Evolutionary conservation across 75 land plant genomes (phyloP), one percentile per base, ranked within the genome.

Genomic region (Pinus taeda): DNA sequence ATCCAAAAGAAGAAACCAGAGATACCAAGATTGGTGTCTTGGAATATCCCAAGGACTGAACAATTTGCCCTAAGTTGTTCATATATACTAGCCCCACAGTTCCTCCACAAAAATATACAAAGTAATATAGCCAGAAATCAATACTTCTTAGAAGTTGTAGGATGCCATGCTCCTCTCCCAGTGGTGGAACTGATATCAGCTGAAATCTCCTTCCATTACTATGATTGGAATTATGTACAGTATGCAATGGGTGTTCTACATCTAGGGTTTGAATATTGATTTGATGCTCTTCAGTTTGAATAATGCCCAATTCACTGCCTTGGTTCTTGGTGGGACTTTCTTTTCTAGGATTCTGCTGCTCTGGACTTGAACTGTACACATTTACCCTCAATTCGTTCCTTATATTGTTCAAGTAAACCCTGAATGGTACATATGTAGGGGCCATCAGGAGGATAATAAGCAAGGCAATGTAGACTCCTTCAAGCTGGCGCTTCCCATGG

Each of bases 21-120:
- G 83, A 75, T 13, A 89, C 75, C 1, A 91, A 65, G 4, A 77
- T 53, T 30, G 49, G 69, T 5, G 81, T 78, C 15, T 80, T 21
- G 21, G 86, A 53, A 7, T 59, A 66, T 30, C 89, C 91, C 1
- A 84, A 80, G 17, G 92, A 81, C 75, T 90, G 76, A 4, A 81
- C 69, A 76, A 90, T 88, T 75, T 90, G 90, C 0, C 92, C 92
- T 4, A 90, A 66, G 67, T 88, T 88, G 67, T 90, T 90, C 57
- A 85, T 87, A 69, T 87, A 88, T 13, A 88, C 90, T 37, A 87
- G 49, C 30, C 90, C 90, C 3, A 83, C 57, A 2, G 89, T 87
- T 14, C 83, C 87, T 2, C 90, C 88, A 70, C 90, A 88, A 9
- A 90, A 83, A 66, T 87, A 85, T 1, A 85, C 74, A 1, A 83